A percentile compares a stretch with the other conserved stretches of the same genome.
Conservation (phyloP, 495 filamentous ascomycete species). For the Clohesyomyces aquaticus region DNA sequence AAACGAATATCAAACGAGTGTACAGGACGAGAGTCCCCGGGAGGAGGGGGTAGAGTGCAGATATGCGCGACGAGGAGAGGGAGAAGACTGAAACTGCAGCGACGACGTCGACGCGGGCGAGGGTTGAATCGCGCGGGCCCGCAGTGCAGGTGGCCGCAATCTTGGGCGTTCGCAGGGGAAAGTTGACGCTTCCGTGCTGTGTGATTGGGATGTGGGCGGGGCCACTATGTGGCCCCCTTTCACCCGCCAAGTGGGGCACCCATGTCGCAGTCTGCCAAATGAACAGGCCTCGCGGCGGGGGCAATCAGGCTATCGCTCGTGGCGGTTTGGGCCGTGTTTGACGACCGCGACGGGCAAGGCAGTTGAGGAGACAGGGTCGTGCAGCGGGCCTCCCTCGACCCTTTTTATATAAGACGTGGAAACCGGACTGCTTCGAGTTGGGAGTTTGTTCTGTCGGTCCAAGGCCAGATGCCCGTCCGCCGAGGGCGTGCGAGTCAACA, state of each 20-base stretch:
- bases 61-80: slow-evolving; percentile 25
- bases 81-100: slow-evolving; percentile 39
- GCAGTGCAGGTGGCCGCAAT: slow-evolving; percentile 18
- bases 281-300: slow-evolving; percentile 13
- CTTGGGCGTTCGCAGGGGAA: slow-evolving; percentile 27
- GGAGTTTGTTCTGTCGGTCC: neutral
- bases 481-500: neutral
- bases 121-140: slow-evolving; percentile 13
- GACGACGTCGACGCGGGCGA: slow-evolving; percentile 22
- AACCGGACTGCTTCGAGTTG: neutral
- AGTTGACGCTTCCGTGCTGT: slow-evolving; percentile 13
- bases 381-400: neutral
- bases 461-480: neutral
- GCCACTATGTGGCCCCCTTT: slow-evolving; percentile 25
- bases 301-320: slow-evolving; percentile 10
- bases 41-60: slow-evolving; percentile 16
- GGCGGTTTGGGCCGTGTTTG: slow-evolving; percentile 33
- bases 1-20: slow-evolving; percentile 39
- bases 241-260: slow-evolving; percentile 25
- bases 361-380: neutral
- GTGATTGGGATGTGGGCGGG: slow-evolving; percentile 25
- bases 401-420: neutral
- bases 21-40: slow-evolving; percentile 34
- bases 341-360: slow-evolving; percentile 5
- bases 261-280: slow-evolving; percentile 15